Base-by-base conservation (phyloP, 352 stramenopile genomes). In the Pseudoperonospora humuli region DNA sequence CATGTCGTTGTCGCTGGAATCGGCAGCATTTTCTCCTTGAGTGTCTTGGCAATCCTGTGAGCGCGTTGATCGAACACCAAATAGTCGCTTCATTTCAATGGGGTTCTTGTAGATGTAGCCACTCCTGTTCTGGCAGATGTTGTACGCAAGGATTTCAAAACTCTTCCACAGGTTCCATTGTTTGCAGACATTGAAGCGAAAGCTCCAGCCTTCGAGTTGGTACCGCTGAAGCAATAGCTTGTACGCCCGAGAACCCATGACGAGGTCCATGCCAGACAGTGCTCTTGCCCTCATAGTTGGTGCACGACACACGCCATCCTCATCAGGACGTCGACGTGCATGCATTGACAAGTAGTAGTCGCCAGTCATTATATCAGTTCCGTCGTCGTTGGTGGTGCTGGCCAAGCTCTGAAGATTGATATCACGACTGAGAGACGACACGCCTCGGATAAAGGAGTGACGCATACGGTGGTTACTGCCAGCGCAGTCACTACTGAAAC, bases 51-150 rank as follows among this genome's bases (percentile, higher is more conserved):
- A n/a, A 41, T 11, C 19, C 56, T 18, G 21, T 9, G 43, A 34
- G 6, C 46, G 49, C 5, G 54, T 17, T 27, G 63, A 35, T 3
- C 50, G 49, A 13, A 87, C 64, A 7, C 64, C 70, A 58, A 93
- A 93, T 14, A 93, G 64, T 11, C 81, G 61, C 42, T 87, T 58
- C 81, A 93, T 91, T 45, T 91, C 81, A 2, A 45, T 18, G 2
- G 81, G 78, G 46, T 93, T 93, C 59, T 93, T 93, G 74, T 93
- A 93, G 33, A 93, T 80, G 43, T 93, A 93, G 8, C 78, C 76
- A 2, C 74, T 88, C 2, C 81, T 70, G 43, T 93, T 67, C 54
- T 93, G 76, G 45, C 81, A 93, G 46, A 93, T 86, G 40, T 93
- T 93, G 67, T 88, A 91, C 39, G 81, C 81, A 7, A 93, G 57